Evolutionary conservation across 2,329 filamentous ascomycete genomes (phyloP).

Genomic region (Trichoderma sp.): DNA sequence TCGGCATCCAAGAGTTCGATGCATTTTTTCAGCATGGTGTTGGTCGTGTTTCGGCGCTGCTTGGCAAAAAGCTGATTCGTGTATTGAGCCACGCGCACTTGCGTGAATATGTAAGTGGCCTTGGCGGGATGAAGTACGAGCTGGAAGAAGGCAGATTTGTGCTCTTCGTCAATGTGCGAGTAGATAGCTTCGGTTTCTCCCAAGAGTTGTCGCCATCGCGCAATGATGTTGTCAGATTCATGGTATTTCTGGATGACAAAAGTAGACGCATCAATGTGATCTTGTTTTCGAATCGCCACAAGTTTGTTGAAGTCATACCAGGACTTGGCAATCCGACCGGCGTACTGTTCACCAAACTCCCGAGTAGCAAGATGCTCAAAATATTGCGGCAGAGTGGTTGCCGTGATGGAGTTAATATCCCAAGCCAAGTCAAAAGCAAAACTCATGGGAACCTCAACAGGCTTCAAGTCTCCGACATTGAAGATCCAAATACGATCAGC

Average conservation of each 20-base stretch:
- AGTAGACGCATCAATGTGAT: slow-evolving; percentile 55
- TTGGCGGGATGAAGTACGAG: slow-evolving; percentile 60
- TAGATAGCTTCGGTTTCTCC: slow-evolving; percentile 46
- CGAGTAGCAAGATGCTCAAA: slow-evolving; percentile 46
- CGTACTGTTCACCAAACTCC: slow-evolving; percentile 49
- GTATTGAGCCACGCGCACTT: slow-evolving; percentile 45
- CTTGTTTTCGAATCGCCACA: slow-evolving; percentile 56
- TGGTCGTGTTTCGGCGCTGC: slow-evolving; percentile 57
- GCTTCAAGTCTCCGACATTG: slow-evolving; percentile 62
- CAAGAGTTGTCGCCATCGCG: slow-evolving; percentile 51
- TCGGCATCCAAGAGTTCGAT: slow-evolving; percentile 53
- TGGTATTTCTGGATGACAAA: slow-evolving; percentile 60
- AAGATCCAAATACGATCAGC: slow-evolving; percentile 60
- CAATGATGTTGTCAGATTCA: slow-evolving; percentile 55
- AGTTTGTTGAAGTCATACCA: slow-evolving; percentile 52
- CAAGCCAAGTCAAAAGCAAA: slow-evolving; percentile 59
- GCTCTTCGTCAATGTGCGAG: slow-evolving; percentile 40
- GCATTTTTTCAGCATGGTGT: slow-evolving; percentile 46
- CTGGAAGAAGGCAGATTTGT: slow-evolving; percentile 57
- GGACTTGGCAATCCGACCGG: slow-evolving; percentile 46
- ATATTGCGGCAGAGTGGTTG: slow-evolving; percentile 40
- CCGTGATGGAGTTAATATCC: slow-evolving; percentile 48
- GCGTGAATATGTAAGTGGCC: slow-evolving; percentile 54
- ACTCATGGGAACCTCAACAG: slow-evolving; percentile 53
- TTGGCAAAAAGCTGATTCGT: slow-evolving; percentile 54